Percentiles rank a stretch among this genome's conserved stretches.
These are phyloP conservation scores for Pseudocercospora fuligena DNA, from an alignment of 2,329 filamentous ascomycete species.

Conservation along the genomic window DNA sequence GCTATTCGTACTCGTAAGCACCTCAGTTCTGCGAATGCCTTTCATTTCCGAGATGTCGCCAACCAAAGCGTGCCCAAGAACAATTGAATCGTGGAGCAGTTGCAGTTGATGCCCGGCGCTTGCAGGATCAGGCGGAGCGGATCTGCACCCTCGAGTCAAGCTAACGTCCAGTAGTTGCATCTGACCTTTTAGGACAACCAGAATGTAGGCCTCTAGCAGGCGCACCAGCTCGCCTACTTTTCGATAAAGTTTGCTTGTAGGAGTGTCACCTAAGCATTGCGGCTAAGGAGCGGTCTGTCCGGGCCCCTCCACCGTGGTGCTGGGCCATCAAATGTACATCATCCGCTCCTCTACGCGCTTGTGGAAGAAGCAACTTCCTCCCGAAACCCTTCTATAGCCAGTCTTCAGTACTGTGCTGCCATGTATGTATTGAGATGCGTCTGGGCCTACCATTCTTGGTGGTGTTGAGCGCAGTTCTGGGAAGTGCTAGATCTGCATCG, in stretches of 20 bases:
- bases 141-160: neutral
- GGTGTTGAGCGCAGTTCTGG: neutral
- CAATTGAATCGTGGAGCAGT: neutral
- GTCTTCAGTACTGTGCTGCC: neutral
- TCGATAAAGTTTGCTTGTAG: conserved; percentile 7
- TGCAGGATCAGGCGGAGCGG: neutral
- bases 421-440: neutral
- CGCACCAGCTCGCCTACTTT: neutral
- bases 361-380: neutral
- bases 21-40: neutral
- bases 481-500: neutral
- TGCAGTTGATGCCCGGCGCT: neutral
- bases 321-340: conserved; percentile 2
- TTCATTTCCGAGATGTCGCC: neutral
- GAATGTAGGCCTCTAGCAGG: neutral
- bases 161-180: neutral
- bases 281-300: neutral
- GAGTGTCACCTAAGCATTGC: neutral
- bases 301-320: neutral
- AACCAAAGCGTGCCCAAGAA: neutral
- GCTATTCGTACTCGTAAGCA: neutral
- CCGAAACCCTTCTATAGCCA: neutral
- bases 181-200: neutral
- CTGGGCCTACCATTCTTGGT: neutral
- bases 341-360: neutral